Conservation (phyloP, 495 filamentous ascomycete species). For the Penicillium turbatum region DNA sequence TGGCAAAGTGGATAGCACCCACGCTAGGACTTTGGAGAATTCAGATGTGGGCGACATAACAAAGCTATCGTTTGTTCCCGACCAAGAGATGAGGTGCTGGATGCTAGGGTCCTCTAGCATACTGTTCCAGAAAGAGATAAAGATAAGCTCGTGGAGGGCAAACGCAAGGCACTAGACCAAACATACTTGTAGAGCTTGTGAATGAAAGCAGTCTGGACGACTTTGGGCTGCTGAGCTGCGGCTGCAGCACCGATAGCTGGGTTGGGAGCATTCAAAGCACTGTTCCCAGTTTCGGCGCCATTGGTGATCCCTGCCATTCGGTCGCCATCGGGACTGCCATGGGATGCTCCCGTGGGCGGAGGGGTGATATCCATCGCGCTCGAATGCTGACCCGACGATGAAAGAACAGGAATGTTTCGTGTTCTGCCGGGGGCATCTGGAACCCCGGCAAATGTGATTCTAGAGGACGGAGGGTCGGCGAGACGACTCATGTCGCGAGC, state of each 20-base stretch:
- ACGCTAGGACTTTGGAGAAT: conserved; percentile 98
- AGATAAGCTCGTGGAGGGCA: conserved; percentile 2
- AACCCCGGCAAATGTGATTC: conserved; percentile 35
- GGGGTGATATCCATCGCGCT: conserved; percentile 51
- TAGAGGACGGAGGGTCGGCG: conserved; percentile 39
- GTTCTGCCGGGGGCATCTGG: conserved; percentile 37
- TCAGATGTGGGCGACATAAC: conserved; percentile 96
- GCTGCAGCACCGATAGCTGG: conserved; percentile 61
- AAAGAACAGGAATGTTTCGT: conserved; percentile 46
- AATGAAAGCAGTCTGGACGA: conserved; percentile 98
- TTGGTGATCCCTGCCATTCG: conserved; percentile 39
- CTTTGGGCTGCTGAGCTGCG: conserved; percentile 91
- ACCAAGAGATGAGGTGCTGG: conserved; percentile 95
- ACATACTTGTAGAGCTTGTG: conserved; percentile 98
- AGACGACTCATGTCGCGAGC: conserved; percentile 40
- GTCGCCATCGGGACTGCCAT: conserved; percentile 48
- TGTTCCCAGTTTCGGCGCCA: conserved; percentile 36
- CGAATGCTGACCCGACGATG: conserved; percentile 35
- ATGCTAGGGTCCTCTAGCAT: conserved; percentile 95
- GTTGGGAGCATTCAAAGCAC: conserved; percentile 41
- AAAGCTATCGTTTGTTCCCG: conserved; percentile 88
- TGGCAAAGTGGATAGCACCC: conserved; percentile 33
- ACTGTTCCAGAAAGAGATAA: conserved; percentile 40
- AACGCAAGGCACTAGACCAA: neutral
- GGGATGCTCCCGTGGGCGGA: conserved; percentile 35